Evolutionary conservation across 176 grass and related monocot species (phyloP).

Genomic region (Juncus effusus): DNA sequence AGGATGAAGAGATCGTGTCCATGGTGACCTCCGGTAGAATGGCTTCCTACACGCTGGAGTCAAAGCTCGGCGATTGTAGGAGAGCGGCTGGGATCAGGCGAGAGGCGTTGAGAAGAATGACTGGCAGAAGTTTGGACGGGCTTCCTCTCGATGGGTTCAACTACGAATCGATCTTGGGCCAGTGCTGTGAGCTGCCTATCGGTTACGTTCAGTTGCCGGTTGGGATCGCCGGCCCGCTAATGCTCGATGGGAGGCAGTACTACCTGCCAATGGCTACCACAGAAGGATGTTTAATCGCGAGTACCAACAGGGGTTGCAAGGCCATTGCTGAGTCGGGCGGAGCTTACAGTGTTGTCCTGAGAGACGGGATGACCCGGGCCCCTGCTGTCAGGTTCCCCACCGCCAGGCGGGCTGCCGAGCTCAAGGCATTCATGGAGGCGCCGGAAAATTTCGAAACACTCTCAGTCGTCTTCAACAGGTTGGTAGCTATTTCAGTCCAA

Average conservation of each 20-base stretch:
- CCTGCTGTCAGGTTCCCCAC: conserved; percentile 58
- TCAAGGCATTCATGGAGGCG: conserved; percentile 81
- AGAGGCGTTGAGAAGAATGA: conserved; percentile 54
- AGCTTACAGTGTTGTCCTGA: conserved; percentile 67
- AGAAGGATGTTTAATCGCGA: conserved; percentile 90
- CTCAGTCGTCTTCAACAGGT: conserved; percentile 82
- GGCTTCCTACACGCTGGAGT: conserved; percentile 75
- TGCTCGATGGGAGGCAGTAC: conserved; percentile 67
- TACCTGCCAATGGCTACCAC: conserved; percentile 97
- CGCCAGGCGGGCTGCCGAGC: conserved; percentile 53
- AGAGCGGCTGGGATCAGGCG: conserved; percentile 72
- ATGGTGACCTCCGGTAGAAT: conserved; percentile 62
- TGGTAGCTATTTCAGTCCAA: conserved; percentile 1
- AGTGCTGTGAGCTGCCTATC: conserved; percentile 83
- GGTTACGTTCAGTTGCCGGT: conserved; percentile 91
- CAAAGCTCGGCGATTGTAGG: conserved; percentile 68
- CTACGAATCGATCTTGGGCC: conserved; percentile 69
- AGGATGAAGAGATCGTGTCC: conserved; percentile 73
- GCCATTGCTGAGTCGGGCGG: conserved; percentile 77
- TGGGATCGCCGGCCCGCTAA: conserved; percentile 65
- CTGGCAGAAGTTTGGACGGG: conserved; percentile 53
- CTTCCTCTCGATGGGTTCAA: conserved; percentile 86
- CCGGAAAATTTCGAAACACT: conserved; percentile 70
- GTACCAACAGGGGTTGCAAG: conserved; percentile 95
- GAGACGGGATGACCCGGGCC: conserved; percentile 73